A percentile compares a stretch with the other conserved stretches of the same genome.
Conservation (phyloP, 1,139 yeast species). For the Taphrina pruni region DNA sequence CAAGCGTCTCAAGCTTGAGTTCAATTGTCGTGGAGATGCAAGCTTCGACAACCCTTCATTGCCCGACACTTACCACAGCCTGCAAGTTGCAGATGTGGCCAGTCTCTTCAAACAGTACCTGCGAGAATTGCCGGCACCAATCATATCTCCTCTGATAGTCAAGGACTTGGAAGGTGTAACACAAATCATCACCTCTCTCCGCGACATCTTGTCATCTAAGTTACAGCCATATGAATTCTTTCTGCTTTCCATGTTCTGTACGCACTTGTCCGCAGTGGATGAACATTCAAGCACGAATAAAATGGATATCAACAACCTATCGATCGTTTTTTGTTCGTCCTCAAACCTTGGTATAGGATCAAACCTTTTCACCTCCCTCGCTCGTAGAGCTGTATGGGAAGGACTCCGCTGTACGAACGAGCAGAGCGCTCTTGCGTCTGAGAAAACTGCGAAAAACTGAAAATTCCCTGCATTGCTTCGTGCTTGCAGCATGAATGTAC, state of each 20-base stretch:
- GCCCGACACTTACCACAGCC: not conserved
- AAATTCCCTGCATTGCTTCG: not conserved
- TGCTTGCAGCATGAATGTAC: slow-evolving; percentile 4
- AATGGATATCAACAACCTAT: slow-evolving; percentile 49
- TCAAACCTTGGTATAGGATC: slow-evolving; percentile 36
- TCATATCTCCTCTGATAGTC: slow-evolving; percentile 62
- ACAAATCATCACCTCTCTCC: slow-evolving; percentile 50
- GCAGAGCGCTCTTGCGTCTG: not conserved
- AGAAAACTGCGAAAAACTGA: not conserved
- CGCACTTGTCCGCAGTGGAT: slow-evolving; percentile 47
- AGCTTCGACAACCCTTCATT: not conserved
- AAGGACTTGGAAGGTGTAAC: slow-evolving; percentile 56
- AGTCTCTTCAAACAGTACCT: slow-evolving; percentile 76
- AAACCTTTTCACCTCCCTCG: slow-evolving; percentile 23
- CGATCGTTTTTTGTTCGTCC: slow-evolving; percentile 50
- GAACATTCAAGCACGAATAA: slow-evolving; percentile 45
- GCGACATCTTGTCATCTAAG: slow-evolving; percentile 49
- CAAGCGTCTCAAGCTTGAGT: slow-evolving; percentile 20
- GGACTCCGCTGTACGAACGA: slow-evolving; percentile 21
- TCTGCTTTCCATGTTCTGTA: slow-evolving; percentile 47
- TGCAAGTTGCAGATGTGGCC: slow-evolving; percentile 60
- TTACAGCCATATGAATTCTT: slow-evolving; percentile 49
- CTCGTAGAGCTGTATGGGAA: slow-evolving; percentile 12
- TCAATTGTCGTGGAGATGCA: slow-evolving; percentile 21
- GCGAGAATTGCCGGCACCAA: slow-evolving; percentile 58